phyloP scores from a whole-genome alignment of 2,329 filamentous ascomycete genomes.

The Colletotrichum truncatum region DNA sequence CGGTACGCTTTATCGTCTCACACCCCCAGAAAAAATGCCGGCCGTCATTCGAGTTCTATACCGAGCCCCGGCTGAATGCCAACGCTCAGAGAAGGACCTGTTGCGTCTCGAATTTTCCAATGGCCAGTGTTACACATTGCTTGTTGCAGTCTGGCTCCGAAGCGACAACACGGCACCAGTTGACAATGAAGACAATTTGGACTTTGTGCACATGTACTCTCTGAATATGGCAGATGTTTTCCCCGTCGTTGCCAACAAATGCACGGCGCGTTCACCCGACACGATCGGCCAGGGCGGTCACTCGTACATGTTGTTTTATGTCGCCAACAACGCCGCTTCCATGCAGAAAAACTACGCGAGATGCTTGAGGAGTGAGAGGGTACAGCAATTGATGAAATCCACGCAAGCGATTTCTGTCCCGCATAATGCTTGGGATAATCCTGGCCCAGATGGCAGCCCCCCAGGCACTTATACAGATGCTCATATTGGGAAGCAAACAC shows the following conservation, averaged over 20 bases:
- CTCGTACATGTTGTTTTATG: not conserved
- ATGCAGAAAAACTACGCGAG: too few relatives aligned
- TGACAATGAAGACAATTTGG: too few relatives aligned
- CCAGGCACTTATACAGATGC: too few relatives aligned
- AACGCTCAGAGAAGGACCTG: not conserved
- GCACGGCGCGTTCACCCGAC: not conserved
- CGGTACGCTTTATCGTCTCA: not conserved
- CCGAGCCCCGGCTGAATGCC: not conserved
- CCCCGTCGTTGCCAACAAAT: not conserved
- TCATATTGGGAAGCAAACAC: too few relatives aligned
- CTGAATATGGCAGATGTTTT: not conserved
- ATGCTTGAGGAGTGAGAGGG: too few relatives aligned
- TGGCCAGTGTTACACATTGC: not conserved
- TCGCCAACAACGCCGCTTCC: too few relatives aligned
- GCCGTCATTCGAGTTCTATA: not conserved
- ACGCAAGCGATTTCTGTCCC: too few relatives aligned
- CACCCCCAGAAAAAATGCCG: not conserved
- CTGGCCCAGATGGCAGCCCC: too few relatives aligned
- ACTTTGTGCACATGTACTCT: not conserved
- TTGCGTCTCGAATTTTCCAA: not conserved
- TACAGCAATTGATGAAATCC: too few relatives aligned
- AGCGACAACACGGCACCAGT: fast-evolving
- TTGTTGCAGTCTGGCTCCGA: not conserved
- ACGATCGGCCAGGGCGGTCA: not conserved
- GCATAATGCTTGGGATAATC: too few relatives aligned